phyloP scores from a whole-genome alignment of 2,329 filamentous ascomycete genomes.

The Pseudocercospora musae region DNA sequence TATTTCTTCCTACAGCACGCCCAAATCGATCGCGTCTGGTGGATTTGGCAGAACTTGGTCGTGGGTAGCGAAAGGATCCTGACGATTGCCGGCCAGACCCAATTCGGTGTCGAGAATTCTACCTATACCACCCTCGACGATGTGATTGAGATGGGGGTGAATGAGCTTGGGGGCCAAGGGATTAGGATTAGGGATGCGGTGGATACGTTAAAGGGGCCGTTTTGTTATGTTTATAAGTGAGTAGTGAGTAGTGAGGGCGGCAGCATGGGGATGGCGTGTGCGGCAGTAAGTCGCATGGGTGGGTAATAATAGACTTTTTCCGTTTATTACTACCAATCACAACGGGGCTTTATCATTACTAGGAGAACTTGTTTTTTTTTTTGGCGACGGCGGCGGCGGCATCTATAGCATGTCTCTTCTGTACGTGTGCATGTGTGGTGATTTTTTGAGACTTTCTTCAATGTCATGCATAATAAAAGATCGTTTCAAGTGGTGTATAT shows the following conservation, averaged over 20 bases:
- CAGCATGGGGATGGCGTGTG: neutral
- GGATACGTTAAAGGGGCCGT: constrained; percentile 18
- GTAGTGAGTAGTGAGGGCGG: neutral
- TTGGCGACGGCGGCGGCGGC: neutral
- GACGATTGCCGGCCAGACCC: neutral
- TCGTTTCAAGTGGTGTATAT: constrained; percentile 4
- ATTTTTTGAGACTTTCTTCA: too few species aligned
- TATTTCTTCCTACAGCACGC: constrained; percentile 49
- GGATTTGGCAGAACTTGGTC: constrained; percentile 50
- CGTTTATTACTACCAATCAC: too few species aligned
- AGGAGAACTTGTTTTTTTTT: too few species aligned
- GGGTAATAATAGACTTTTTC: too few species aligned
- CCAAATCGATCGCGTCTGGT: constrained; percentile 45
- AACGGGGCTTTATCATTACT: neutral
- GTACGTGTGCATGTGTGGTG: too few species aligned
- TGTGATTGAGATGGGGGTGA: constrained; percentile 18
- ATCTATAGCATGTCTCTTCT: neutral
- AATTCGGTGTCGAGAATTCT: neutral
- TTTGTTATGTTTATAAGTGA: constrained; percentile 22
- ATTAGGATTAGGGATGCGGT: constrained; percentile 20
- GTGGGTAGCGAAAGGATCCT: neutral
- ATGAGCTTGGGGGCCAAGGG: constrained; percentile 8
- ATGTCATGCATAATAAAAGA: too few species aligned
- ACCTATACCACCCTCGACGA: constrained; percentile 20
- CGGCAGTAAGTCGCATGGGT: too few species aligned